Conservation (phyloP, 2,329 filamentous ascomycete genomes). For the Huntiella bhutanensis region DNA sequence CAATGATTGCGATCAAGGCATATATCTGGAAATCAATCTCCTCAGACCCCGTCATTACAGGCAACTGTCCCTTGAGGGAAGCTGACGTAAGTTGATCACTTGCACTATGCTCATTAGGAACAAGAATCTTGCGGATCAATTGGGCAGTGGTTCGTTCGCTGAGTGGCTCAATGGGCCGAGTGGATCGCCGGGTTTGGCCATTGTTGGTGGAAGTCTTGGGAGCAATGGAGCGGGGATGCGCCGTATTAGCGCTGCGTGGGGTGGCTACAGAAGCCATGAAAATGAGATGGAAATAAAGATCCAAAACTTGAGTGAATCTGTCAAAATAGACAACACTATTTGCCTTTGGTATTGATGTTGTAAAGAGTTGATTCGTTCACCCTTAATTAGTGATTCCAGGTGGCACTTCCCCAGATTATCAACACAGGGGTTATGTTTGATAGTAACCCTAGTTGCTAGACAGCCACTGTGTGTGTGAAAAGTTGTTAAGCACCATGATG, state of each 20-base stretch:
- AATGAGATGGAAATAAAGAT: background rate
- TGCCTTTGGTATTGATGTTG: background rate
- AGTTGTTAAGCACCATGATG: background rate
- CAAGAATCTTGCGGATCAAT: slow-evolving; percentile 62
- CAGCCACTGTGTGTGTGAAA: background rate
- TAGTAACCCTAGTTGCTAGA: background rate
- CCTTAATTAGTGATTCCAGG: background rate
- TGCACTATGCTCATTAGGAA: slow-evolving; percentile 44
- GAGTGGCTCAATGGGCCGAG: slow-evolving; percentile 30
- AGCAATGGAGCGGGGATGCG: background rate
- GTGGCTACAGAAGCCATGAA: slow-evolving; percentile 2
- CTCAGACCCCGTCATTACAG: slow-evolving; percentile 83
- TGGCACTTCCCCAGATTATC: background rate
- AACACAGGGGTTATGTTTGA: background rate
- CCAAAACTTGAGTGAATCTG: too few species aligned
- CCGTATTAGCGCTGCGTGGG: background rate
- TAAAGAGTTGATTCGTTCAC: background rate
- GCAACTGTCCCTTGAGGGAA: slow-evolving; percentile 64
- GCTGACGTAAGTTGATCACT: slow-evolving; percentile 31
- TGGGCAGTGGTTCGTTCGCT: slow-evolving; percentile 63
- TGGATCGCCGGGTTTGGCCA: slow-evolving; percentile 16
- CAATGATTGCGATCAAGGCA: slow-evolving; percentile 71
- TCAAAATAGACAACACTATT: too few species aligned
- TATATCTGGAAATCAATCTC: slow-evolving; percentile 81
- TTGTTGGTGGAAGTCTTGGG: background rate